Percentiles rank a stretch among this genome's conserved stretches.
Conservation (phyloP, 1,284 basidiomycete species). For the Leccinum fallax region DNA sequence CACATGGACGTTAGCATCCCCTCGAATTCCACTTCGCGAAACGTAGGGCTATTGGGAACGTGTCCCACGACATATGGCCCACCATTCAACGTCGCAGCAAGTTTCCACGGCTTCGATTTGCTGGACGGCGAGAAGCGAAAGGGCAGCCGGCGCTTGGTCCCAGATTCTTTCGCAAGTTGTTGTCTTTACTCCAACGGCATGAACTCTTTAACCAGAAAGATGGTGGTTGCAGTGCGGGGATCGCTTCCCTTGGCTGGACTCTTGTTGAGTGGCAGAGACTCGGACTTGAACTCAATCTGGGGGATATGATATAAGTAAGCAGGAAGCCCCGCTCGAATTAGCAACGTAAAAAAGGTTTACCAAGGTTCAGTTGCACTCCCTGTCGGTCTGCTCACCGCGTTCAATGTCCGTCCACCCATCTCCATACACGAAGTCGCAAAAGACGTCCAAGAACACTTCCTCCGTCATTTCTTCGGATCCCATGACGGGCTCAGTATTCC, state of each 20-base stretch:
- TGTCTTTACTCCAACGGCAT: constrained; percentile 85
- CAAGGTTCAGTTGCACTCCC: constrained; percentile 90
- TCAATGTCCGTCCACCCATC: constrained; percentile 79
- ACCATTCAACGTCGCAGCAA: constrained; percentile 76
- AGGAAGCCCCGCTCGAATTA: background rate
- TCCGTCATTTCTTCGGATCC: constrained; percentile 77
- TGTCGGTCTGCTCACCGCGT: constrained; percentile 70
- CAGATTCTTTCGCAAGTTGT: constrained; percentile 57
- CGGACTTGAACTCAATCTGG: constrained; percentile 77
- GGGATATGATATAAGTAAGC: constrained; percentile 8
- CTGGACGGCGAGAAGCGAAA: constrained; percentile 48
- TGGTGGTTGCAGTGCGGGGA: constrained; percentile 56
- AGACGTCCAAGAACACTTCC: constrained; percentile 85
- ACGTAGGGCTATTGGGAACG: constrained; percentile 61
- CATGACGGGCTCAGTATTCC: constrained; percentile 82
- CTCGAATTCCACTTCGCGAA: constrained; percentile 80
- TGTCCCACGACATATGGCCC: constrained; percentile 71
- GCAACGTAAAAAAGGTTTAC: constrained; percentile 48
- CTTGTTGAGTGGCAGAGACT: constrained; percentile 57
- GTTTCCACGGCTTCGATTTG: constrained; percentile 68
- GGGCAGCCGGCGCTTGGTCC: constrained; percentile 48
- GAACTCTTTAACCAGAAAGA: constrained; percentile 86
- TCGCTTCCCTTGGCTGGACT: constrained; percentile 37
- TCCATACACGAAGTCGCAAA: constrained; percentile 83
- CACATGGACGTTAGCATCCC: constrained; percentile 57